Evolutionary conservation across 2,329 filamentous ascomycete species (phyloP).

Genomic region (Polytolypa hystricis): DNA sequence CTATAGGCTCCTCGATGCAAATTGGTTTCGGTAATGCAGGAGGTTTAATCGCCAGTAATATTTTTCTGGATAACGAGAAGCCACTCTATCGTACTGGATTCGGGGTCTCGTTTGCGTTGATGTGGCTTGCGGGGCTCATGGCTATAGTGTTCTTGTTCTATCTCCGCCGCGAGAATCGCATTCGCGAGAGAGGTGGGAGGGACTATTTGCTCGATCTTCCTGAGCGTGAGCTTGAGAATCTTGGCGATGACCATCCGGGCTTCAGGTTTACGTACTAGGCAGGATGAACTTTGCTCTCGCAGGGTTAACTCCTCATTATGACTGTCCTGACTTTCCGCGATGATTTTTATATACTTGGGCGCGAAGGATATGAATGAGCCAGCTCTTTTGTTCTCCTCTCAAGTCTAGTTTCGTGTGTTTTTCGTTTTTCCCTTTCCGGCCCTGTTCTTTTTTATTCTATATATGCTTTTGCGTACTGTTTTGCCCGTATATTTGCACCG

Average conservation of each 20-base stretch:
- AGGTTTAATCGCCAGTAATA: conserved; percentile 26
- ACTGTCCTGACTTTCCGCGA: no score
- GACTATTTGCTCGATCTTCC: conserved; percentile 25
- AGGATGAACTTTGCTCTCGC: no score
- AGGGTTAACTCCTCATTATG: no score
- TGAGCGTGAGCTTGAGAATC: conserved; percentile 25
- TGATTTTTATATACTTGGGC: no score
- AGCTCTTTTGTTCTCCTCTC: no score
- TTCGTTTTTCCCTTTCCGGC: no score
- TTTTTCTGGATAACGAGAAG: conserved; percentile 21
- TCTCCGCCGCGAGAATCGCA: conserved; percentile 26
- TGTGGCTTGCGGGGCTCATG: conserved; percentile 25
- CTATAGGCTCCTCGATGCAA: conserved; percentile 43
- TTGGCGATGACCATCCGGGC: conserved; percentile 30
- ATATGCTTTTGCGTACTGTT: no score
- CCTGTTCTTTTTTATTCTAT: no score
- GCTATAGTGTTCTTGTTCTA: conserved; percentile 22
- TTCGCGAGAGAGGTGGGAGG: conserved; percentile 24
- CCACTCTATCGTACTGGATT: conserved; percentile 20
- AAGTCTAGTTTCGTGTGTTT: no score
- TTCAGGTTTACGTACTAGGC: conserved; percentile 27
- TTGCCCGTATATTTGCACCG: no score
- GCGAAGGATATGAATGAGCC: no score
- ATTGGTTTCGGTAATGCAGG: conserved; percentile 29
- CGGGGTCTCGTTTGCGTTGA: conserved; percentile 33